These are phyloP conservation scores for Zizania latifolia DNA, from an alignment of 176 grass and related monocot genomes.

Conservation along the genomic window DNA sequence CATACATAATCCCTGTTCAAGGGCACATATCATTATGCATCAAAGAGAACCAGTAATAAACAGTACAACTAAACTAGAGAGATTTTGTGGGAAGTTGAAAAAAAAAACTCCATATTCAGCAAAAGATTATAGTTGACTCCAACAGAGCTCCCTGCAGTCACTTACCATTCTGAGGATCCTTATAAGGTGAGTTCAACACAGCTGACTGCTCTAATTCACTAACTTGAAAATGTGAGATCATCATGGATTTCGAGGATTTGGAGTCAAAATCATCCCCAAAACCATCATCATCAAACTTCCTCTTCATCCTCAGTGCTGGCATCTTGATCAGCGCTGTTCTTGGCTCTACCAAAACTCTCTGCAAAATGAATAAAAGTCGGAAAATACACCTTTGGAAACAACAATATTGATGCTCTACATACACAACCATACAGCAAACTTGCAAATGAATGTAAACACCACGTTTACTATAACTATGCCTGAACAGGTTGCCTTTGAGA, in stretches of 20 bases:
- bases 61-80: background rate
- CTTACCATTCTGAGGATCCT: conserved; percentile 47
- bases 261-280: conserved; percentile 27
- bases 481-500: no score
- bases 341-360: background rate
- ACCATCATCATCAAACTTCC: conserved; percentile 32
- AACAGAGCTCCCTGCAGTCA: conserved; percentile 1
- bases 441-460: conserved; percentile 14
- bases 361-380: conserved; percentile 5
- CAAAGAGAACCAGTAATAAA: background rate
- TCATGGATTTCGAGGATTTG: conserved; percentile 30
- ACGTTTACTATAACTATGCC: conserved; percentile 14
- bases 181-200: conserved; percentile 28
- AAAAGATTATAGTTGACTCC: background rate
- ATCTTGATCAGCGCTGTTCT: conserved; percentile 35
- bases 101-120: background rate
- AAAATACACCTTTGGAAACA: background rate
- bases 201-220: conserved; percentile 27
- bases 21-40: no score
- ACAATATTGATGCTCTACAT: background rate
- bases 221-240: conserved; percentile 35
- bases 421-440: background rate
- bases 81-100: background rate
- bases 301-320: conserved; percentile 73
- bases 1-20: background rate